Conservation (phyloP, 495 filamentous ascomycete genomes). For the Penicillium canariense region DNA sequence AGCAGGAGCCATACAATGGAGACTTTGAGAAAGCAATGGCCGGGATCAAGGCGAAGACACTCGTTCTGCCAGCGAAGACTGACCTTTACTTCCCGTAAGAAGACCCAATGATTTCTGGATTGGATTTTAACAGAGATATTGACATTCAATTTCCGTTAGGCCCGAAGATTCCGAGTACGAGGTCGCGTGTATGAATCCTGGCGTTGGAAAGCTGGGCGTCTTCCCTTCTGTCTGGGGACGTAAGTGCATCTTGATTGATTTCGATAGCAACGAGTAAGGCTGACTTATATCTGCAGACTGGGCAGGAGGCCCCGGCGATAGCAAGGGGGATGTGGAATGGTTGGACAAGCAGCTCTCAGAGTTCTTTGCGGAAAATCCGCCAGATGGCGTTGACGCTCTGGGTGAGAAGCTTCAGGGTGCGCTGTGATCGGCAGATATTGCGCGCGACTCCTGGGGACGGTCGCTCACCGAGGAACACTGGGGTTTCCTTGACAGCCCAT, state of each 20-base stretch:
- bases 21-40: slow-evolving; percentile 63
- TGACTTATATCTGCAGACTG: slow-evolving; percentile 32
- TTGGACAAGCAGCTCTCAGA: slow-evolving; percentile 56
- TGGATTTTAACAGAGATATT: neutral
- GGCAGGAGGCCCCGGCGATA: slow-evolving; percentile 65
- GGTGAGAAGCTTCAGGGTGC: slow-evolving; percentile 8
- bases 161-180: slow-evolving; percentile 70
- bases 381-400: slow-evolving; percentile 2
- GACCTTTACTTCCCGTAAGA: slow-evolving; percentile 73
- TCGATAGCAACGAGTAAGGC: neutral
- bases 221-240: slow-evolving; percentile 72
- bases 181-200: slow-evolving; percentile 59
- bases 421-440: slow-evolving; percentile 3
- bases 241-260: slow-evolving; percentile 30
- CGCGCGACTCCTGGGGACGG: no score
- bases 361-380: slow-evolving; percentile 42
- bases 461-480: no score
- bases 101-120: neutral
- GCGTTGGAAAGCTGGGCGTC: slow-evolving; percentile 53
- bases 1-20: slow-evolving; percentile 62
- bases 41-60: slow-evolving; percentile 63
- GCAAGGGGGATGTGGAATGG: slow-evolving; percentile 63
- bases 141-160: slow-evolving; percentile 24
- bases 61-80: slow-evolving; percentile 63
- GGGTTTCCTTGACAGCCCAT: no score